Evolutionary conservation across 192 early-diverging fungal species (phyloP), one percentile per base, ranked within the genome.

Genomic region (Coemansia sp.): DNA sequence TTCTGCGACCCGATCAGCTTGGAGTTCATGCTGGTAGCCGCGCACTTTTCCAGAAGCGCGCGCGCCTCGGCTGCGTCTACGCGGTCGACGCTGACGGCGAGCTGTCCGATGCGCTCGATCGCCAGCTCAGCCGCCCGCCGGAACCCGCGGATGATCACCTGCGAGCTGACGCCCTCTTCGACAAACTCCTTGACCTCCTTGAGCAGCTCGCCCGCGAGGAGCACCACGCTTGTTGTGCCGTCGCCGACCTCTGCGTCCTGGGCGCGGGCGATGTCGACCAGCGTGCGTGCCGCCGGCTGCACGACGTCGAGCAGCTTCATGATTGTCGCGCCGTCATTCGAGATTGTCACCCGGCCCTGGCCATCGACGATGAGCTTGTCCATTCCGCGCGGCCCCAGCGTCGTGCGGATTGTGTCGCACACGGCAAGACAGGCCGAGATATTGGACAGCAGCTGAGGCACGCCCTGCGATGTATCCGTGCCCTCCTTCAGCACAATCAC

Each of bases 231-330:
- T 18, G 97, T 99, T 30, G 97, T 99, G 60, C 97, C 97, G 64
- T 99, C 97, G 48, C 97, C 97, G 25, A 97, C 95, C 85, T 99
- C 97, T 1, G 94, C 97, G 81, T 99, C 97, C 86, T 99, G 97
- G 29, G 95, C 89, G 25, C 95, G 84, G 35, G 95, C 94, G 81
- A 99, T 98, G 74, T 99, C 97, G 22, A 99, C 97, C 39, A 99
- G 83, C 1, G 94, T 94, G 81, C 95, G 97, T 65, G 94, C 97
- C 30, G 97, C 97, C 32, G 97, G 97, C 76, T 99, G 97, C 30
- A 97, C 94, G 65, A 99, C 93, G 69, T 99, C 97, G 61, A 99
- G 82, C 50, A 98, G 83, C 81, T 91, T 93, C 88, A 99, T 90
- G 72, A 99, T 99, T 13, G 97, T 99, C 2, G 97, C 97, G 48